Evolutionary conservation across 257 asterid species (phyloP).

Genomic region (Plantago ovata): DNA sequence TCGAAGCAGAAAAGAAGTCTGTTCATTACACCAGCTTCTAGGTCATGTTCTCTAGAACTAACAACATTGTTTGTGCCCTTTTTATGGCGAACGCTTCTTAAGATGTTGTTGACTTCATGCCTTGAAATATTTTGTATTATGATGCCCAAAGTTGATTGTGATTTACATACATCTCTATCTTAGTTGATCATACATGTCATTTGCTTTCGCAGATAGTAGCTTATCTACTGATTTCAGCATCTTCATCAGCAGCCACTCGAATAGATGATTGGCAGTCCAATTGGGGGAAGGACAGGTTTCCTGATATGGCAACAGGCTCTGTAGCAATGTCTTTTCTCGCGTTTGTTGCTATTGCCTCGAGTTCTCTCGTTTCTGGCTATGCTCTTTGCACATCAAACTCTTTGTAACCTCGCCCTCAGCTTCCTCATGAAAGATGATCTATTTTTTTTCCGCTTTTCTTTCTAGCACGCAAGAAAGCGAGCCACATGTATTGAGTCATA

Average conservation of each 20-base stretch:
- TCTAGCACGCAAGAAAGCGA: too few species aligned
- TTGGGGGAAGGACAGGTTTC: conserved; percentile 89
- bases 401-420: conserved; percentile 14
- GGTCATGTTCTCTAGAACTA: too few species aligned
- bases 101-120: too few species aligned
- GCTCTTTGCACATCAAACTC: conserved; percentile 54
- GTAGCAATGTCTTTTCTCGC: conserved; percentile 75
- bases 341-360: conserved; percentile 65
- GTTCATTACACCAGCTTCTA: too few species aligned
- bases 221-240: conserved; percentile 89
- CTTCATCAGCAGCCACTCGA: conserved; percentile 78
- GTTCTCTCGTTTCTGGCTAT: conserved; percentile 78
- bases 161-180: neutral
- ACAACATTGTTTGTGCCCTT: too few species aligned
- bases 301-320: conserved; percentile 70
- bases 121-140: too few species aligned
- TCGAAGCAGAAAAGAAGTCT: too few species aligned
- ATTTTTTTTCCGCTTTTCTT: neutral
- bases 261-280: conserved; percentile 73
- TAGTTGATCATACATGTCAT: neutral
- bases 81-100: too few species aligned
- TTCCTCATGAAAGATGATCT: neutral
- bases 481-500: too few species aligned
- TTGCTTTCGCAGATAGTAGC: conserved; percentile 54
- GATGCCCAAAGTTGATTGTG: too few species aligned